Base-by-base conservation (phyloP, 2,329 filamentous ascomycete genomes). In the Gaeumannomyces tritici region DNA sequence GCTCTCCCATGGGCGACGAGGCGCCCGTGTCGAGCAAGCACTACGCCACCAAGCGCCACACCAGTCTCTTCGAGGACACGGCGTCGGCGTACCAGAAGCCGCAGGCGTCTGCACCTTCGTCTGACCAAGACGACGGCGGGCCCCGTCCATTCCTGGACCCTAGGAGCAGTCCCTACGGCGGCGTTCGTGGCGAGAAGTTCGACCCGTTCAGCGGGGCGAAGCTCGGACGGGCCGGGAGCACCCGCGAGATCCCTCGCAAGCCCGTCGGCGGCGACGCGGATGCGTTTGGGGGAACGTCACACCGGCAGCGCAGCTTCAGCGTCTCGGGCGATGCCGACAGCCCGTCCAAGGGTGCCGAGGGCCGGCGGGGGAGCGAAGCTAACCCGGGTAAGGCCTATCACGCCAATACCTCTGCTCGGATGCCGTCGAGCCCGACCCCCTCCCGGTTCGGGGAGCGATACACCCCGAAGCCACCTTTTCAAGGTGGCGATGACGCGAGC, bases 131-230 rank as follows among this genome's bases (percentile, higher is more conserved):
- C 2, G 68, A 83, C 55, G 77, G 74, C 27, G 74, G 78, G 60
- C 82, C 83, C 63, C 75, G 76, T 5, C 71, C 71, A 1, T 75
- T 74, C 56, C 63, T 74, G 55, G 81, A 85, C 64, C 70, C 72
- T n/a, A 77, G 83, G 62, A 83, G 82, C 66, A 83, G 81, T 7
- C 83, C 84, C 0, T 87, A 87, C 68, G 76, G 78, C 55, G 79
- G 76, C 1, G 77, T 80, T 35, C 77, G 81, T 15, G 83, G 84
- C 42, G 85, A 87, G 70, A 86, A 81, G 72, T 80, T 82, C 5
- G 80, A 84, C 57, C 79, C 82, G 0, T 85, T 61, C 63, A 82
- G 84, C 57, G 79, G 76, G 12, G 67, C 75, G 29, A 71, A 70
- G 12, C 63, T 80, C n/a, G 73, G 73, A 59, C 74, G 80, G n/a